Conservation (phyloP, 2,329 filamentous ascomycete species). For the Ceratocystis alfenasii region DNA sequence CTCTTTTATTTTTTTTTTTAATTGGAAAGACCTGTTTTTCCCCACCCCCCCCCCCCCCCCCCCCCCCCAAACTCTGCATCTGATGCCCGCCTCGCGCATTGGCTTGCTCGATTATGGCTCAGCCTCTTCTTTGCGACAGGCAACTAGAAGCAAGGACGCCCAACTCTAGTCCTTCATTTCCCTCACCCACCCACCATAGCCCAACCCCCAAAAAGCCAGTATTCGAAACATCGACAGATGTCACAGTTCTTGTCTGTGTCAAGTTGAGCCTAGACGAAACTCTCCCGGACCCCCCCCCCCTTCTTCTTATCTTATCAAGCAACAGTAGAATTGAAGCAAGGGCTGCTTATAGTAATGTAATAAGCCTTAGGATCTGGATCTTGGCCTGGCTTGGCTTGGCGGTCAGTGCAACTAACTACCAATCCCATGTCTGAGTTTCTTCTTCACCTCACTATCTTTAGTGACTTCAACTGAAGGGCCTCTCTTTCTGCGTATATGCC, state of each 20-base stretch:
- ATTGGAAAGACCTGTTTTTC: too few relatives aligned
- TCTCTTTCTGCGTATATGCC: too few relatives aligned
- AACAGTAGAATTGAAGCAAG: not conserved
- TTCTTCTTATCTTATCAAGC: slow-evolving; percentile 4
- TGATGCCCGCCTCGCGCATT: not conserved
- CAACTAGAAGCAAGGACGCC: slow-evolving; percentile 1
- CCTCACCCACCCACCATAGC: not conserved
- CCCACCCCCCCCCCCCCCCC: not conserved
- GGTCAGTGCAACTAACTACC: too few relatives aligned
- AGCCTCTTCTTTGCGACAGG: slow-evolving; percentile 7
- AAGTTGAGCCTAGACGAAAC: slow-evolving; percentile 4
- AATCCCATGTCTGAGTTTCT: too few relatives aligned
- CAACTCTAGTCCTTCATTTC: slow-evolving; percentile 7
- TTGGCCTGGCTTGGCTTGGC: too few relatives aligned
- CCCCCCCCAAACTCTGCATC: not conserved
- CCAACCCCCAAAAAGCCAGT: not conserved
- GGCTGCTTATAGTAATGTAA: not conserved
- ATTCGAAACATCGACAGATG: slow-evolving; percentile 11
- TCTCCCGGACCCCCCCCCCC: not conserved
- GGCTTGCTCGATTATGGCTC: not conserved
- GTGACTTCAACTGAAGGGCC: too few relatives aligned
- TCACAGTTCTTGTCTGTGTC: slow-evolving; percentile 7
- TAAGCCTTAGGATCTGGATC: too few relatives aligned
- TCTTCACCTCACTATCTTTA: too few relatives aligned
- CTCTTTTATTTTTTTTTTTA: too few relatives aligned